Evolutionary conservation across 441 rosid species (phyloP).

Genomic region (Macaranga tanarius): DNA sequence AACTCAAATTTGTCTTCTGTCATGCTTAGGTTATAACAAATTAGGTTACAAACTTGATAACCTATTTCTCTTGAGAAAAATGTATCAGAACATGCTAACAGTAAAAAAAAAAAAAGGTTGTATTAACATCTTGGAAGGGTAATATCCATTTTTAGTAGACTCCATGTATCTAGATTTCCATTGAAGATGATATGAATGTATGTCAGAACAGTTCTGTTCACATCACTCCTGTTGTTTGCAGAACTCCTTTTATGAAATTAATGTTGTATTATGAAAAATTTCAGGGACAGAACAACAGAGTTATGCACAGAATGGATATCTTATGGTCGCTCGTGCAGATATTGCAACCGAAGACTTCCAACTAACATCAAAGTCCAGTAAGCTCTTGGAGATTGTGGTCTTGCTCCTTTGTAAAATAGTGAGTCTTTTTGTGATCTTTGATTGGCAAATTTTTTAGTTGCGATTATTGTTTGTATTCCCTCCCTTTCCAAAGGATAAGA

Average conservation of each 20-base stretch:
- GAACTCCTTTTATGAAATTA: slow-evolving; percentile 4
- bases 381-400: slow-evolving; percentile 23
- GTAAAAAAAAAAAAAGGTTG: neutral
- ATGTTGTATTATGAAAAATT: slow-evolving; percentile 24
- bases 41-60: neutral
- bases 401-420: slow-evolving; percentile 31
- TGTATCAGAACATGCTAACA: neutral
- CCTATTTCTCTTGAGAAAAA: neutral
- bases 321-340: slow-evolving; percentile 86
- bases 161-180: neutral
- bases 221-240: neutral
- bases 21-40: neutral
- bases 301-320: slow-evolving; percentile 87
- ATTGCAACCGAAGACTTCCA: slow-evolving; percentile 63
- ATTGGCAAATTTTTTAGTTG: slow-evolving; percentile 22
- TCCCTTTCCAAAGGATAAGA: slow-evolving; percentile 1
- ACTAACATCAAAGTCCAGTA: slow-evolving; percentile 31
- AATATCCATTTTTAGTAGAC: no score
- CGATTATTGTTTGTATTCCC: slow-evolving; percentile 25
- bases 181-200: neutral
- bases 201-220: neutral
- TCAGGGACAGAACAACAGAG: slow-evolving; percentile 76
- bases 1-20: neutral
- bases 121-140: neutral
- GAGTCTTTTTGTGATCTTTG: slow-evolving; percentile 32